These are phyloP conservation scores for Fusarium longipes DNA, from an alignment of 2,329 filamentous ascomycete genomes.

Conservation along the genomic window DNA sequence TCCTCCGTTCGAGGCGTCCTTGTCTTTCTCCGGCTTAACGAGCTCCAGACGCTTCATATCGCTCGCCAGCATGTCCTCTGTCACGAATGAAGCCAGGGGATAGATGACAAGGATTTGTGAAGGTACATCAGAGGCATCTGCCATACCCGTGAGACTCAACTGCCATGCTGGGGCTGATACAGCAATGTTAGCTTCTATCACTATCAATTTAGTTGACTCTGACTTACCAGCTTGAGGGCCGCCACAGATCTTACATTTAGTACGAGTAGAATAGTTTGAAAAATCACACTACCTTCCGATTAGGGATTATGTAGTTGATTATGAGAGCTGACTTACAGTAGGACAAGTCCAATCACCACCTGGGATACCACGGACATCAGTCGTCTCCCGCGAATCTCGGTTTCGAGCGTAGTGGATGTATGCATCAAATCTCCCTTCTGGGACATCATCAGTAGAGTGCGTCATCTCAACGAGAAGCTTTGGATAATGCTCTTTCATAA, in stretches of 20 bases:
- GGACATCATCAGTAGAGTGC: slow-evolving; percentile 53
- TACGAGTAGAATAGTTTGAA: slow-evolving; percentile 54
- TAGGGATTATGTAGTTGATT: slow-evolving; percentile 14
- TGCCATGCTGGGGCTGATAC: slow-evolving; percentile 47
- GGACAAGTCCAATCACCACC: slow-evolving; percentile 52
- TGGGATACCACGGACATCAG: slow-evolving; percentile 35
- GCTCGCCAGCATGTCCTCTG: slow-evolving; percentile 76
- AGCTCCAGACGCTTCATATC: slow-evolving; percentile 79
- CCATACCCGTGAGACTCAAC: slow-evolving; percentile 59
- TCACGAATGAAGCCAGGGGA: slow-evolving; percentile 75
- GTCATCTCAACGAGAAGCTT: slow-evolving; percentile 53
- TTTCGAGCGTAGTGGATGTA: slow-evolving; percentile 57
- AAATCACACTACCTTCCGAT: slow-evolving; percentile 52
- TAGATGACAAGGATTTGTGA: slow-evolving; percentile 83
- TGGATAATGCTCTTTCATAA: slow-evolving; percentile 58
- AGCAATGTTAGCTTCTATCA: neutral
- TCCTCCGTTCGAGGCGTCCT: slow-evolving; percentile 57
- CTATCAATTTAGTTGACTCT: neutral
- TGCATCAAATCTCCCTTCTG: slow-evolving; percentile 53
- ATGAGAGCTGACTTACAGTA: slow-evolving; percentile 44
- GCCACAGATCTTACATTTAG: slow-evolving; percentile 55
- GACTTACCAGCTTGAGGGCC: slow-evolving; percentile 48
- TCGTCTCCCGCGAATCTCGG: slow-evolving; percentile 51
- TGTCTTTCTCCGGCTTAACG: slow-evolving; percentile 63
- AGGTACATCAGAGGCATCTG: slow-evolving; percentile 64